Conservation (phyloP, 768 basidiomycete genomes). For the Lactarius indigo region DNA sequence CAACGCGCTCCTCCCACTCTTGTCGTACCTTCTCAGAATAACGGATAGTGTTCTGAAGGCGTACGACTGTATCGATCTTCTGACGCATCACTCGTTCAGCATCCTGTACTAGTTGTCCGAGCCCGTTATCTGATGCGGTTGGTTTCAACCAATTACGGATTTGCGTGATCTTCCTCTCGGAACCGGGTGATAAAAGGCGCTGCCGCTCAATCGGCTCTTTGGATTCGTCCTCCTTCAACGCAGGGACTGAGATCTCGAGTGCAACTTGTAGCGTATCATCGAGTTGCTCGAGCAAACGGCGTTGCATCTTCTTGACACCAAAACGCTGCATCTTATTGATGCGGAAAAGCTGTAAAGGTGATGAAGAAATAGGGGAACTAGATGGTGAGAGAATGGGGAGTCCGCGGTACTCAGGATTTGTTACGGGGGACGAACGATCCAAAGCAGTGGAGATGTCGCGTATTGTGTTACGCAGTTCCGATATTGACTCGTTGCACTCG, state of each 20-base stretch:
- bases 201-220: slow-evolving; percentile 92
- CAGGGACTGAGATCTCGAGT: slow-evolving; percentile 78
- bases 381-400: slow-evolving; percentile 79
- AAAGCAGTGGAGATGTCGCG: slow-evolving; percentile 71
- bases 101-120: slow-evolving; percentile 80
- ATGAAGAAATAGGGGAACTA: slow-evolving; percentile 65
- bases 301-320: slow-evolving; percentile 77
- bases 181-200: slow-evolving; percentile 81
- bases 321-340: slow-evolving; percentile 69
- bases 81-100: slow-evolving; percentile 85
- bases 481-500: slow-evolving; percentile 90
- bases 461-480: slow-evolving; percentile 83
- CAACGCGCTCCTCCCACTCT: slow-evolving; percentile 93
- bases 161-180: slow-evolving; percentile 81
- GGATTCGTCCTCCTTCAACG: slow-evolving; percentile 87
- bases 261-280: slow-evolving; percentile 82
- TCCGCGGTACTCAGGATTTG: slow-evolving; percentile 79
- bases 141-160: slow-evolving; percentile 88
- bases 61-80: slow-evolving; percentile 92
- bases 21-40: slow-evolving; percentile 96
- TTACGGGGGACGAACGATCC: slow-evolving; percentile 66
- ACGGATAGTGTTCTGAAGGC: slow-evolving; percentile 95
- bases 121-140: slow-evolving; percentile 77
- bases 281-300: slow-evolving; percentile 77
- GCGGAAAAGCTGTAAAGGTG: slow-evolving; percentile 75